These are phyloP conservation scores for Acanthamoeba healyi DNA, from an alignment of 208 protist genomes.

Conservation along the genomic window DNA sequence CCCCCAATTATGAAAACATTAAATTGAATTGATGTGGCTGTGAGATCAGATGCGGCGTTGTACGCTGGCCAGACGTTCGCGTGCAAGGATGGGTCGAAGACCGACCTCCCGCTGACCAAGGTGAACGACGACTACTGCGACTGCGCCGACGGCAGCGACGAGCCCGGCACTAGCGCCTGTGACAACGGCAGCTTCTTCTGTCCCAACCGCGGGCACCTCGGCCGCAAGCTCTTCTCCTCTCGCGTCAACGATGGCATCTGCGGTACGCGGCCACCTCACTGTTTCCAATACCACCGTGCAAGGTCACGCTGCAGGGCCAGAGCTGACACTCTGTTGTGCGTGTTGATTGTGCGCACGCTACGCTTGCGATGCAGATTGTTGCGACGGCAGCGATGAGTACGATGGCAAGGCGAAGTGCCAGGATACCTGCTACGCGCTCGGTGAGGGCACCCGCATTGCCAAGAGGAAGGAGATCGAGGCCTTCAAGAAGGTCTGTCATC, in stretches of 20 bases:
- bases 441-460: conserved; percentile 56
- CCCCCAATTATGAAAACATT: neutral
- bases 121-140: conserved; percentile 98
- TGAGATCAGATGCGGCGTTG: neutral
- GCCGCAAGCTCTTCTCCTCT: conserved; percentile 88
- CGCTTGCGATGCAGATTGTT: conserved; percentile 90
- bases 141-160: conserved; percentile 95
- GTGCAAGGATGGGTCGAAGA: conserved; percentile 65
- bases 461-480: conserved; percentile 72
- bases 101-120: neutral
- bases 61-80: conserved; percentile 21
- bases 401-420: conserved; percentile 82
- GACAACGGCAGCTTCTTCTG: conserved; percentile 92
- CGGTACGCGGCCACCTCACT: conserved; percentile 71
- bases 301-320: too few relatives aligned
- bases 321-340: neutral
- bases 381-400: conserved; percentile 95
- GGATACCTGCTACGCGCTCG: conserved; percentile 88
- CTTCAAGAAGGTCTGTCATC: conserved; percentile 74
- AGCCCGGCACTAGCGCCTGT: conserved; percentile 93
- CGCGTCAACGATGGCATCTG: conserved; percentile 95
- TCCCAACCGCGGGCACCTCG: conserved; percentile 88
- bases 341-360: neutral
- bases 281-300: conserved; percentile 21
- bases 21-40: neutral